Conservation (phyloP, 306 rosid species). For the Inga laurina region DNA sequence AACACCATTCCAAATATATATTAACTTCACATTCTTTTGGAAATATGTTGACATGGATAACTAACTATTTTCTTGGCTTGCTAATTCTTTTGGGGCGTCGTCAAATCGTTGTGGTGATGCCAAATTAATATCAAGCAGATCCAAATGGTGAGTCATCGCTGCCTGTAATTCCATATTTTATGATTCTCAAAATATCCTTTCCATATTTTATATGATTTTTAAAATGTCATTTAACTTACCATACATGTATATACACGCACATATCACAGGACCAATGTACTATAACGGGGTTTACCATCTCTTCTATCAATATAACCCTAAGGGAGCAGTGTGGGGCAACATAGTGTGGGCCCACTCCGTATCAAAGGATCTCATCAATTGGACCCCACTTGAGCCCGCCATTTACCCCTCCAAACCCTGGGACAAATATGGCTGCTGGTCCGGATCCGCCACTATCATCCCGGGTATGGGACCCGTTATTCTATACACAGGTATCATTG, state of each 20-base stretch:
- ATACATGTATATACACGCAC: not conserved
- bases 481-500: conserved; percentile 66
- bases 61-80: not conserved
- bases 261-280: conserved; percentile 72
- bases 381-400: conserved; percentile 66
- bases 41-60: not conserved
- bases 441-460: conserved; percentile 76
- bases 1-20: not conserved
- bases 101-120: conserved; percentile 10
- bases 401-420: conserved; percentile 69
- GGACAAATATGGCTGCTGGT: conserved; percentile 86
- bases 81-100: conserved; percentile 10
- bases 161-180: not conserved
- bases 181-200: not conserved
- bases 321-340: conserved; percentile 93
- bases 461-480: conserved; percentile 73
- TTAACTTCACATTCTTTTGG: not conserved
- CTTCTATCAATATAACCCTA: conserved; percentile 85
- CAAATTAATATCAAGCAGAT: conserved; percentile 44
- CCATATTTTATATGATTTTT: not conserved
- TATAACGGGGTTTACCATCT: conserved; percentile 75
- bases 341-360: conserved; percentile 95
- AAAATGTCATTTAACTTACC: not conserved
- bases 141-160: conserved; percentile 69
- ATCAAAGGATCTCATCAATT: conserved; percentile 69